Conservation (phyloP, 441 rosid species). For the Euphorbia celastroides region DNA sequence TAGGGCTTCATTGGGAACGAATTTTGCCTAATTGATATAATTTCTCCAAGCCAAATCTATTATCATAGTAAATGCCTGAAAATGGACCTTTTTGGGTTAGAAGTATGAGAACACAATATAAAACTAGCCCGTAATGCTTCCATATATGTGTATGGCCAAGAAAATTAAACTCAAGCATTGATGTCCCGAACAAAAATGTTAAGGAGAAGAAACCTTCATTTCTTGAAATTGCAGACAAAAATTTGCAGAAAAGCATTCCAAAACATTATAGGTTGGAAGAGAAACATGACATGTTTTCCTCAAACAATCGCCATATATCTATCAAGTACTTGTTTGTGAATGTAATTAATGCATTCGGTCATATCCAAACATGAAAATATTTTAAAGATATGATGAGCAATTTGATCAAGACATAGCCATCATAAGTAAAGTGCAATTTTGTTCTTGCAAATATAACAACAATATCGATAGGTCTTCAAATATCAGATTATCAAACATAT, state of each 20-base stretch:
- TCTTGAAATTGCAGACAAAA: background rate
- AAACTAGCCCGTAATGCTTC: too few species aligned
- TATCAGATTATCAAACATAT: constrained; percentile 23
- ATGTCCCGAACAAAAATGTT: too few species aligned
- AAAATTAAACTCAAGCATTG: too few species aligned
- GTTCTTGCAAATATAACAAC: background rate
- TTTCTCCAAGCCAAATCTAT: too few species aligned
- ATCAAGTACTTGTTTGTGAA: background rate
- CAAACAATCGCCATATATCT: background rate
- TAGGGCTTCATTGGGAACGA: too few species aligned
- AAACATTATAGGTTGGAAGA: background rate
- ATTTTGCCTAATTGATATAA: too few species aligned
- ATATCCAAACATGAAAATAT: background rate
- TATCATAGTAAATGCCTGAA: too few species aligned
- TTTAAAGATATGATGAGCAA: background rate
- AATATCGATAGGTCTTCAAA: constrained; percentile 8
- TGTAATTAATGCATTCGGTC: background rate
- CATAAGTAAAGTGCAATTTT: constrained; percentile 21
- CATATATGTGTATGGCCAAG: too few species aligned
- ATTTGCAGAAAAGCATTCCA: background rate
- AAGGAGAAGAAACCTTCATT: background rate
- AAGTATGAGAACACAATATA: too few species aligned
- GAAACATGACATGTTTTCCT: background rate
- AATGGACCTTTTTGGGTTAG: too few species aligned
- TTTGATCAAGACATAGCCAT: constrained; percentile 10